Evolutionary conservation across 805 yeast species (phyloP).

Genomic region (Ogataea neopini): DNA sequence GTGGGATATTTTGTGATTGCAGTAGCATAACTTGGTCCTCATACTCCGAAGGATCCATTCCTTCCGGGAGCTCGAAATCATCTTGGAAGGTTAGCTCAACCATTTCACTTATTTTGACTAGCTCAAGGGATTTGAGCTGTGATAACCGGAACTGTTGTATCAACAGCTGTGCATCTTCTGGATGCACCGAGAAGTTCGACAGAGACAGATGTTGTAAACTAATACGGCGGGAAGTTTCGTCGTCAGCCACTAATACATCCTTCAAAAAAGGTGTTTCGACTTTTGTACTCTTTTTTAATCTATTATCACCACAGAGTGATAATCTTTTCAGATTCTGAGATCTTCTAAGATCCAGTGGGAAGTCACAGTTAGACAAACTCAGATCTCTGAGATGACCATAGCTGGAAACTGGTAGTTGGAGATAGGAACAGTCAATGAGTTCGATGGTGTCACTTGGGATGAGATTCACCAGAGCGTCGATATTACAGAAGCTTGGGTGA

Average conservation of each 20-base stretch:
- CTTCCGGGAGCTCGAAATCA: constrained; percentile 18
- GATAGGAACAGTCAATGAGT: constrained; percentile 18
- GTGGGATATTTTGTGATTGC: background rate
- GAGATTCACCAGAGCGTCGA: constrained; percentile 11
- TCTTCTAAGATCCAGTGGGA: constrained; percentile 6
- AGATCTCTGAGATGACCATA: constrained; percentile 10
- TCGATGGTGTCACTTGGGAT: constrained; percentile 12
- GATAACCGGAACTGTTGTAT: constrained; percentile 17
- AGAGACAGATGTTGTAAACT: constrained; percentile 19
- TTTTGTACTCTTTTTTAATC: background rate
- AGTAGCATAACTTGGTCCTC: constrained; percentile 13
- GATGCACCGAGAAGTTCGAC: constrained; percentile 16
- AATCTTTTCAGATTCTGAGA: constrained; percentile 14
- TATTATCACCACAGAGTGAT: constrained; percentile 13
- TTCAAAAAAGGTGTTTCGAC: background rate
- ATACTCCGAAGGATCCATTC: constrained; percentile 15
- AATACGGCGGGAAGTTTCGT: background rate
- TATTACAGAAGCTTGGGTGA: constrained; percentile 23
- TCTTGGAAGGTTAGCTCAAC: constrained; percentile 2
- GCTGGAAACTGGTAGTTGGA: constrained; percentile 1
- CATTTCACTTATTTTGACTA: constrained; percentile 23
- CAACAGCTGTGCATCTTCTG: constrained; percentile 18
- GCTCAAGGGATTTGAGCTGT: constrained; percentile 17
- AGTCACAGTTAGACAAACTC: constrained; percentile 4
- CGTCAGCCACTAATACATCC: background rate